Evolutionary conservation across 805 yeast genomes (phyloP), one percentile per base, ranked within the genome.

Genomic region (Saccharomycopsis lassenensis): DNA sequence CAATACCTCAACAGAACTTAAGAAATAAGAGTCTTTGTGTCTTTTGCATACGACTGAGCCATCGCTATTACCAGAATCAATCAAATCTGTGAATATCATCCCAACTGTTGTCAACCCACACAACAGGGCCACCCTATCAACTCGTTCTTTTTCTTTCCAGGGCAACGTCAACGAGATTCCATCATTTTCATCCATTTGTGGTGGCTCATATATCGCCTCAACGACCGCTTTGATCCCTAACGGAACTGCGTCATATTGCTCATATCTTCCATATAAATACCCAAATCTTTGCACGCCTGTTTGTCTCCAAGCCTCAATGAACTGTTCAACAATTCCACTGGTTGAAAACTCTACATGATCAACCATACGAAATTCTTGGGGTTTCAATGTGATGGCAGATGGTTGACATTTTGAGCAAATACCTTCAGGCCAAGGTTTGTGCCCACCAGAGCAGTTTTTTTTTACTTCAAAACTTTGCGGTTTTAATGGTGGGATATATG

Each of bases 351-450:
- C 98, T 21, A 91, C 91, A 59, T 91, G 97, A 55, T 91, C 99
- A 20, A 93, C 95, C 94, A 91, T 84, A 49, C 99, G 71, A 56
- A 83, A 91, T 24, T 67, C 63, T 55, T 91, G 98, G 56, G 77
- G 86, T 56, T 81, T 94, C 44, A 91, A 63, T 0, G 97, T 87
- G 41, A 91, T 84, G 0, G 95, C 91, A 1, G 95, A 77, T 1
- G 98, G 97, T 57, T 89, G 97, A 58, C 98, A 89, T 56, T 86
- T 84, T 11, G 95, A 82, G 52, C 98, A 89, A 47, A 91, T 86
- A 1, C 96, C 95, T 35, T 63, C 68, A 1, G 98, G 97, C 85
- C 95, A 91, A 5, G 95, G 89, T 25, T 77, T 74, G 56, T 89
- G 98, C 0, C 95, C 95, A 28, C 73, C 66, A 0, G 65, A 67